phyloP scores from a whole-genome alignment of 768 basidiomycete species.

The Xerocomellus intermedius region DNA sequence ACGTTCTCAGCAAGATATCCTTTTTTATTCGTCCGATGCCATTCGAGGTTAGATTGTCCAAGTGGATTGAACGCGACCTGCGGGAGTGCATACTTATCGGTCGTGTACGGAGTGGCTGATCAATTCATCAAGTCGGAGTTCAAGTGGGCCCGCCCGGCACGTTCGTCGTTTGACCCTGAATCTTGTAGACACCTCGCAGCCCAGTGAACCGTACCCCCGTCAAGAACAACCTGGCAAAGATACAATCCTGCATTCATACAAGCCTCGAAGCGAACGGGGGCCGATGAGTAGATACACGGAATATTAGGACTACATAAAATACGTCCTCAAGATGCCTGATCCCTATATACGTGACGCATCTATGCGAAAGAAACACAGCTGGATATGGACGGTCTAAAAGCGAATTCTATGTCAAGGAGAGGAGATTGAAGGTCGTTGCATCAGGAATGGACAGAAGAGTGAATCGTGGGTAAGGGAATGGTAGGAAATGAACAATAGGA shows the following conservation, averaged over 20 bases:
- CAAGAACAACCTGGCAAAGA: neutral
- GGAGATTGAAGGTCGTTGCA: constrained; percentile 8
- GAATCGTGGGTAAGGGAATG: constrained; percentile 3
- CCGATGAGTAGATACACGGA: constrained; percentile 27
- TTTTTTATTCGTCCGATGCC: constrained; percentile 22
- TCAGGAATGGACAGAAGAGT: constrained; percentile 1
- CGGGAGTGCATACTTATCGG: constrained; percentile 14
- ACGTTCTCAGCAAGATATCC: constrained; percentile 19
- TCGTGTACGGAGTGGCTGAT: neutral
- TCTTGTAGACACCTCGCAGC: neutral
- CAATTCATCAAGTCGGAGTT: constrained; percentile 15
- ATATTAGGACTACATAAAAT: constrained; percentile 36
- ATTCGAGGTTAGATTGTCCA: constrained; percentile 26
- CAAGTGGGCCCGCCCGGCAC: neutral
- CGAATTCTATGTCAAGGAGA: constrained; percentile 22
- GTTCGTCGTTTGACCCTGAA: neutral
- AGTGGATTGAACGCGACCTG: constrained; percentile 14
- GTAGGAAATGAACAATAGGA: constrained; percentile 17
- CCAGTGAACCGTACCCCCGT: neutral
- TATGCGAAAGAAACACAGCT: constrained; percentile 18
- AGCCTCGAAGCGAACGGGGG: constrained; percentile 5
- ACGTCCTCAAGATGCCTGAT: constrained; percentile 36
- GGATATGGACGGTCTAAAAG: constrained; percentile 20
- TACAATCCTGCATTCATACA: constrained; percentile 24
- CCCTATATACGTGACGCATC: constrained; percentile 33